Percentiles rank a stretch among this genome's conserved stretches.
Evolutionary conservation across 805 yeast genomes (phyloP).

Genomic region (Saccharomyces cerevisiae): DNA sequence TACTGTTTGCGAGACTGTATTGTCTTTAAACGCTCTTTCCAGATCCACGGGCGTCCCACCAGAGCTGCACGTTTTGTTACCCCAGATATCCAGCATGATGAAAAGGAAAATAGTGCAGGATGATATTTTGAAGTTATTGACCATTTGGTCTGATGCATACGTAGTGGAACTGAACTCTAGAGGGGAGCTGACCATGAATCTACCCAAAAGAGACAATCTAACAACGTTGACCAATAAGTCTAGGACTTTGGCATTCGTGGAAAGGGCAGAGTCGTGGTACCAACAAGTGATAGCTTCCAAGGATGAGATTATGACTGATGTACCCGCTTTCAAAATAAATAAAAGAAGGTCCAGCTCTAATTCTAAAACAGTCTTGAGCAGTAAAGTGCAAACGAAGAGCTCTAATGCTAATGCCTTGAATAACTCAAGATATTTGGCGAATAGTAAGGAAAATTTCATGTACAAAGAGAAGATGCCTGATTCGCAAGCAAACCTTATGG

Average conservation of each 20-base stretch:
- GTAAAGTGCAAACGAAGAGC: not conserved
- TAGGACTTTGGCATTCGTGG: slow-evolving; percentile 20
- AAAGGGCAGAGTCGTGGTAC: slow-evolving; percentile 21
- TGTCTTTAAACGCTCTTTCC: slow-evolving; percentile 25
- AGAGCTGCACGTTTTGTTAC: slow-evolving; percentile 18
- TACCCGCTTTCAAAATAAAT: slow-evolving; percentile 16
- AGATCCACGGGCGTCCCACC: slow-evolving; percentile 12
- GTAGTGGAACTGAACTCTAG: slow-evolving; percentile 15
- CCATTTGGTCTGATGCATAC: slow-evolving; percentile 27
- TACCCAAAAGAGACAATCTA: slow-evolving; percentile 16
- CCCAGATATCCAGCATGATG: slow-evolving; percentile 27
- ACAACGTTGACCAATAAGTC: slow-evolving; percentile 19
- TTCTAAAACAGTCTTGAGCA: not conserved
- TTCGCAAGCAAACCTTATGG: slow-evolving; percentile 20
- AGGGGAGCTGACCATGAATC: slow-evolving; percentile 17
- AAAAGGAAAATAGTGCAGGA: slow-evolving; percentile 19
- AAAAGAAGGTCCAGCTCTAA: slow-evolving; percentile 21
- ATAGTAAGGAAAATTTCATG: slow-evolving; percentile 15
- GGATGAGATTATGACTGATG: slow-evolving; percentile 12
- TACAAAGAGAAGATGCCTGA: slow-evolving; percentile 12
- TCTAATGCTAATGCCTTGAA: slow-evolving; percentile 1
- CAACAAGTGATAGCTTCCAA: not conserved
- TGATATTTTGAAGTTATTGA: slow-evolving; percentile 20
- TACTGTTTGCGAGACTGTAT: slow-evolving; percentile 19
- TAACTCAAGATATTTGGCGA: slow-evolving; percentile 10